Evolutionary conservation across 2,329 filamentous ascomycete species (phyloP).

Genomic region (Sodiomyces alkalinus): DNA sequence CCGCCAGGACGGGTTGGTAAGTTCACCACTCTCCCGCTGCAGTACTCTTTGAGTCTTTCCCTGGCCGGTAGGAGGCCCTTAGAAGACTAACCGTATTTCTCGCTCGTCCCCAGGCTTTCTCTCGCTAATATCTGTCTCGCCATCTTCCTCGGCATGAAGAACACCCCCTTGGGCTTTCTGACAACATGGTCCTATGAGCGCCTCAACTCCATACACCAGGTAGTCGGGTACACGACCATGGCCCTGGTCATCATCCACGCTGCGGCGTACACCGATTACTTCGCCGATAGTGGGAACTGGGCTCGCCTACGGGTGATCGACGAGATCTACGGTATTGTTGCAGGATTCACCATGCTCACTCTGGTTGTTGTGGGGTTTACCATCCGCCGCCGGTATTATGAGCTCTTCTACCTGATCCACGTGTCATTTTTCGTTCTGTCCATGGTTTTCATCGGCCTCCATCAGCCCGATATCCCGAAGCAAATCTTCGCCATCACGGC

Average conservation of each 20-base stretch:
- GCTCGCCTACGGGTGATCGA: constrained; percentile 18
- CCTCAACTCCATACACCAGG: constrained; percentile 40
- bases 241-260: constrained; percentile 29
- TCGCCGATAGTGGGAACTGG: constrained; percentile 15
- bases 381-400: constrained; percentile 33
- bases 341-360: constrained; percentile 28
- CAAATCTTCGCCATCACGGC: constrained; percentile 24
- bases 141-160: constrained; percentile 37
- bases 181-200: constrained; percentile 41
- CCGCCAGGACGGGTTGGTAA: constrained; percentile 22
- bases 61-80: too few species aligned
- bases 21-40: constrained; percentile 3
- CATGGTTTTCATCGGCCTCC: constrained; percentile 32
- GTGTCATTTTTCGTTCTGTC: constrained; percentile 31
- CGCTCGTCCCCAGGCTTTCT: constrained; percentile 20
- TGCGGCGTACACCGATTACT: constrained; percentile 25
- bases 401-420: constrained; percentile 39
- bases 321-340: constrained; percentile 32
- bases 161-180: constrained; percentile 39
- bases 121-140: constrained; percentile 33
- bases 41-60: background rate
- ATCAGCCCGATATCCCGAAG: constrained; percentile 30
- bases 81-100: too few species aligned
- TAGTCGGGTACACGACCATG: constrained; percentile 34
- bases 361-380: constrained; percentile 26